A percentile compares a stretch with the other conserved stretches of the same genome.
phyloP scores from a whole-genome alignment of 805 yeast species.

The Monosporozyma servazzii region DNA sequence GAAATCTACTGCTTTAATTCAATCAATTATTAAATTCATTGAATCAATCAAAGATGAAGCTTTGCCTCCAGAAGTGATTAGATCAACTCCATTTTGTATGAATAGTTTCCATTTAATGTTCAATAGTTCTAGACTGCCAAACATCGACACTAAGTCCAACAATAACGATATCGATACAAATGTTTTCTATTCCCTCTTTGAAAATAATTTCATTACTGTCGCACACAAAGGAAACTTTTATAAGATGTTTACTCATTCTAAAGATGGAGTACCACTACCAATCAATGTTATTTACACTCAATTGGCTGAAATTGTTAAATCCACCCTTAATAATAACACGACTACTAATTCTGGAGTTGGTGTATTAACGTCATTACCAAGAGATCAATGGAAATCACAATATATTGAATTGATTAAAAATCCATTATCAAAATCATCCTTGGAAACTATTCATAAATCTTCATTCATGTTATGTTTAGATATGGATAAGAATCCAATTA shows the following conservation, averaged over 20 bases:
- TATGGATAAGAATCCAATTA: slow-evolving; percentile 49
- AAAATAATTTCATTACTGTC: slow-evolving; percentile 62
- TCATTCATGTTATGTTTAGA: slow-evolving; percentile 80
- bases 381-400: slow-evolving; percentile 68
- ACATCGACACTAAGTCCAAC: slow-evolving; percentile 7
- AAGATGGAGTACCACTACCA: slow-evolving; percentile 31
- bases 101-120: slow-evolving; percentile 86
- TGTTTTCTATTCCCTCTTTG: slow-evolving; percentile 36
- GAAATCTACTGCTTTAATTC: slow-evolving; percentile 69
- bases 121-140: slow-evolving; percentile 80
- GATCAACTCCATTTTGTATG: slow-evolving; percentile 86
- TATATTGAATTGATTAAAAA: slow-evolving; percentile 49
- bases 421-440: slow-evolving; percentile 51
- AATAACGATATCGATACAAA: slow-evolving; percentile 47
- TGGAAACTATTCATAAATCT: slow-evolving; percentile 63
- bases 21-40: slow-evolving; percentile 60
- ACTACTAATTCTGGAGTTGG: slow-evolving; percentile 48
- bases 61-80: slow-evolving; percentile 70
- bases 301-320: slow-evolving; percentile 42
- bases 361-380: slow-evolving; percentile 68
- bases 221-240: slow-evolving; percentile 71
- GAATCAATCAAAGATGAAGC: slow-evolving; percentile 57
- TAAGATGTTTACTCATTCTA: slow-evolving; percentile 57
- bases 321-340: slow-evolving; percentile 1
- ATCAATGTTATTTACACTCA: slow-evolving; percentile 47